Evolutionary conservation across 768 basidiomycete genomes (phyloP).

Genomic region (Coprinopsis cinerea): DNA sequence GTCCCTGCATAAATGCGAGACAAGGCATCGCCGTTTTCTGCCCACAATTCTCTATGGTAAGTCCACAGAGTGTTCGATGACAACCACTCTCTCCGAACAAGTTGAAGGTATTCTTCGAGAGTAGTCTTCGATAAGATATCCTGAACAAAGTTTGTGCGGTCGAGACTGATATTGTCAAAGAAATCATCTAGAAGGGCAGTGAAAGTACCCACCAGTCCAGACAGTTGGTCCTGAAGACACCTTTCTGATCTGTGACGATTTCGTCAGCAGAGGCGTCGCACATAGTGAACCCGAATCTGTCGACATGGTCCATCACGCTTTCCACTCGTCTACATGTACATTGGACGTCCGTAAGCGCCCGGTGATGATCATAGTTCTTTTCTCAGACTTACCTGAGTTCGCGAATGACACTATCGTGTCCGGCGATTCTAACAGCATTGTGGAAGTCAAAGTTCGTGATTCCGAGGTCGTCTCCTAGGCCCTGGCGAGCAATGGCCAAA

Average conservation of each 20-base stretch:
- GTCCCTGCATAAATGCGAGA: slow-evolving; percentile 94
- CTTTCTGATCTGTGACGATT: slow-evolving; percentile 82
- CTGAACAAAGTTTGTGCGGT: slow-evolving; percentile 96
- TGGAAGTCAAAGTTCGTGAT: slow-evolving; percentile 97
- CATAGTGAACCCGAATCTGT: slow-evolving; percentile 84
- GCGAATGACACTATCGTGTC: slow-evolving; percentile 80
- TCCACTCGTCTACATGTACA: slow-evolving; percentile 46
- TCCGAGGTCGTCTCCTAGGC: slow-evolving; percentile 60
- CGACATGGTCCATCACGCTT: slow-evolving; percentile 54
- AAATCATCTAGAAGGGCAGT: slow-evolving; percentile 3
- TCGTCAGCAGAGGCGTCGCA: slow-evolving; percentile 60
- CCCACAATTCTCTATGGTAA: slow-evolving; percentile 92
- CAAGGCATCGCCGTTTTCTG: slow-evolving; percentile 91
- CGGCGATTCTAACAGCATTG: slow-evolving; percentile 66
- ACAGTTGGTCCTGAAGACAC: slow-evolving; percentile 92
- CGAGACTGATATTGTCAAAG: slow-evolving; percentile 52
- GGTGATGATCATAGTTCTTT: slow-evolving; percentile 3
- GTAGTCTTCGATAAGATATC: slow-evolving; percentile 85
- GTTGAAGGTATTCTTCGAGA: slow-evolving; percentile 75
- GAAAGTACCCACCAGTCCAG: slow-evolving; percentile 86
- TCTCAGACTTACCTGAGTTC: slow-evolving; percentile 53
- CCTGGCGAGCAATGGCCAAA: slow-evolving; percentile 56
- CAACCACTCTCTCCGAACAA: slow-evolving; percentile 74
- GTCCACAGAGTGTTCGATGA: slow-evolving; percentile 69
- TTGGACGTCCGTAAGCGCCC: background rate